These are phyloP conservation scores for Candida tibetensis DNA, from an alignment of 805 yeast species.

Conservation along the genomic window DNA sequence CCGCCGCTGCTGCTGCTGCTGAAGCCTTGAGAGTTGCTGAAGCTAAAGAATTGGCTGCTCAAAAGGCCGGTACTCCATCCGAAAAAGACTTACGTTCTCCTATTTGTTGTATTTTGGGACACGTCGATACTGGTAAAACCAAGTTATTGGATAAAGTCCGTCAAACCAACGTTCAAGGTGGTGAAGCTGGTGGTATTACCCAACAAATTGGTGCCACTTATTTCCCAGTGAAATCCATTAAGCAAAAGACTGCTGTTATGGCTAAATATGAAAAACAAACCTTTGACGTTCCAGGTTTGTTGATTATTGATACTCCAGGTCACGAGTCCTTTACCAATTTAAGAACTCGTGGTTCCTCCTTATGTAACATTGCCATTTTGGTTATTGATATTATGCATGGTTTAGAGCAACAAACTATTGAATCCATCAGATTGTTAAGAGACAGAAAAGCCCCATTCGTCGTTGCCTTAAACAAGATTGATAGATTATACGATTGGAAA, in stretches of 20 bases:
- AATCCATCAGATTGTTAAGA: conserved; percentile 85
- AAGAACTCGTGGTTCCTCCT: conserved; percentile 97
- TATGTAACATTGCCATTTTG: conserved; percentile 98
- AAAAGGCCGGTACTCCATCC: conserved; percentile 17
- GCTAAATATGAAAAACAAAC: conserved; percentile 76
- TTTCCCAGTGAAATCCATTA: conserved; percentile 94
- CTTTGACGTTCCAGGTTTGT: conserved; percentile 94
- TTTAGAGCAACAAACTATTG: conserved; percentile 95
- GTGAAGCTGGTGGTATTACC: conserved; percentile 99
- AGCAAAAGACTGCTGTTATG: conserved; percentile 90
- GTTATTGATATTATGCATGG: conserved; percentile 99
- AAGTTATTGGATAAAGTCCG: conserved; percentile 94
- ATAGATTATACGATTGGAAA: conserved; percentile 96
- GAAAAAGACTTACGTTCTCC: conserved; percentile 87
- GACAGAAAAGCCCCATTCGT: conserved; percentile 98
- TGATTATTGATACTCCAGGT: conserved; percentile 98
- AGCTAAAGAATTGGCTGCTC: conserved; percentile 11
- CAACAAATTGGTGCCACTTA: conserved; percentile 99
- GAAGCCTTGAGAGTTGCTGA: conserved; percentile 8
- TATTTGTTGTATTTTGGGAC: conserved; percentile 98
- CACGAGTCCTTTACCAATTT: conserved; percentile 98
- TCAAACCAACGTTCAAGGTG: conserved; percentile 99
- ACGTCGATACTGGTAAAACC: conserved; percentile 99
- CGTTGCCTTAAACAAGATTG: conserved; percentile 96
- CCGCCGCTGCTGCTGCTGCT: conserved; percentile 11